These are phyloP conservation scores for Paraphoma chrysanthemicola DNA, from an alignment of 2,329 filamentous ascomycete species.

Conservation along the genomic window DNA sequence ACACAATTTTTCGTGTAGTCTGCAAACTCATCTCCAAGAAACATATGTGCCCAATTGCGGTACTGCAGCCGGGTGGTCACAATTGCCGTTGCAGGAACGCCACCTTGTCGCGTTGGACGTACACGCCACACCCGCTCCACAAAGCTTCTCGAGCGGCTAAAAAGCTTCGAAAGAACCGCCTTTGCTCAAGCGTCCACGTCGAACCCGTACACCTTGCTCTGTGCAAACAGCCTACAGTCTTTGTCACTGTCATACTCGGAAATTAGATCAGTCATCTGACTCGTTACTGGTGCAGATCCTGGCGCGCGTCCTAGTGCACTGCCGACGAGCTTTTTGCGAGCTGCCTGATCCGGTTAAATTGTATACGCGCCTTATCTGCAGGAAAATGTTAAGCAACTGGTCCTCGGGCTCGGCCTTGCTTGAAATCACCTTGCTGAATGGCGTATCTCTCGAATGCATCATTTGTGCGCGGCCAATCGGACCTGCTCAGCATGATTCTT, in stretches of 20 bases:
- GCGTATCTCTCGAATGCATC: not conserved
- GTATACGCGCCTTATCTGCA: slow-evolving; percentile 16
- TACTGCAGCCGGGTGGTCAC: not conserved
- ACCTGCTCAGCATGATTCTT: not conserved
- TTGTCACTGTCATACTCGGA: no score
- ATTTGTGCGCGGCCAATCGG: not conserved
- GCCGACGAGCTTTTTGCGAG: slow-evolving; percentile 4
- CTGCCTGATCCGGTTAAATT: slow-evolving; percentile 26
- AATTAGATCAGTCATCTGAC: no score
- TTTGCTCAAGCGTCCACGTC: not conserved
- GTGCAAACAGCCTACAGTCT: no score
- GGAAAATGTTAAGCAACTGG: slow-evolving; percentile 29
- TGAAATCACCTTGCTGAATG: slow-evolving; percentile 9
- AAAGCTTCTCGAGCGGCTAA: not conserved
- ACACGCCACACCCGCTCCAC: not conserved
- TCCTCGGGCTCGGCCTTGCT: slow-evolving; percentile 20
- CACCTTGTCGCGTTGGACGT: not conserved
- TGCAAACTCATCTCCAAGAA: no score
- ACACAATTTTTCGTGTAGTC: no score
- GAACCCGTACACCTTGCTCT: not conserved
- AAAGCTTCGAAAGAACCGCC: not conserved
- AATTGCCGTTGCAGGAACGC: not conserved
- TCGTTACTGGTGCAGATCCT: not conserved
- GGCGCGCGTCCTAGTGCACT: not conserved
- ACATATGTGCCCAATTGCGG: no score